phyloP scores from a whole-genome alignment of 2,329 filamentous ascomycete genomes.

The Endocalyx cinctus region DNA sequence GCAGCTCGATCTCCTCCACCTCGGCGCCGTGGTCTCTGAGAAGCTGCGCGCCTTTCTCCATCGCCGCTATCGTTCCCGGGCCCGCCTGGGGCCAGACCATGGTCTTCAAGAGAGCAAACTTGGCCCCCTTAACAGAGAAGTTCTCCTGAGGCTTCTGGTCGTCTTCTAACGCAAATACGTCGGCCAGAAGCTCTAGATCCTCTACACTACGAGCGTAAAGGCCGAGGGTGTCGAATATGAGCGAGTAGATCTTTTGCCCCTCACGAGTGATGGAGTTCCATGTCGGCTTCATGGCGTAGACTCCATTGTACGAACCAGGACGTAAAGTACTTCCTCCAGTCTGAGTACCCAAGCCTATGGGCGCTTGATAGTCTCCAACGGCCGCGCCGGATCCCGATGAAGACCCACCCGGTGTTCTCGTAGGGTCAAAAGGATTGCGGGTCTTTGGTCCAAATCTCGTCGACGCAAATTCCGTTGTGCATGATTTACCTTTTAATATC shows the following conservation, averaged over 20 bases:
- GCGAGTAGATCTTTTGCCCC: conserved; percentile 54
- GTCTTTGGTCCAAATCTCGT: conserved; percentile 49
- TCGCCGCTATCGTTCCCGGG: conserved; percentile 37
- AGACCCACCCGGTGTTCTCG: conserved; percentile 63
- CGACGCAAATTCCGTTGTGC: conserved; percentile 61
- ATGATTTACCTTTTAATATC: conserved; percentile 41
- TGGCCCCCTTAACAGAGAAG: conserved; percentile 40
- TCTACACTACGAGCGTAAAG: conserved; percentile 53
- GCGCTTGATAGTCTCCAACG: conserved; percentile 60
- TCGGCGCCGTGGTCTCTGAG: conserved; percentile 43
- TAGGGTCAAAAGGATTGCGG: conserved; percentile 59
- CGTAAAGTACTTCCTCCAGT: conserved; percentile 62
- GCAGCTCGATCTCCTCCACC: conserved; percentile 52
- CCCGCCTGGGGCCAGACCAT: conserved; percentile 45
- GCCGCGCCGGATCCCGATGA: conserved; percentile 63
- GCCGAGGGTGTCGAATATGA: conserved; percentile 59
- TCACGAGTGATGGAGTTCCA: conserved; percentile 60
- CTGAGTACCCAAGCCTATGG: conserved; percentile 59
- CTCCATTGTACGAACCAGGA: conserved; percentile 60
- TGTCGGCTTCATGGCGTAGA: conserved; percentile 63
- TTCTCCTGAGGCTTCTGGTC: conserved; percentile 31
- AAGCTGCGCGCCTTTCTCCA: conserved; percentile 35
- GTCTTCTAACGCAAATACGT: conserved; percentile 50
- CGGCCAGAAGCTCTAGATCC: conserved; percentile 53
- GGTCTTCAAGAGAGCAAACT: conserved; percentile 51